Evolutionary conservation across 306 rosid species (phyloP).

Genomic region (Mimosa pudica): DNA sequence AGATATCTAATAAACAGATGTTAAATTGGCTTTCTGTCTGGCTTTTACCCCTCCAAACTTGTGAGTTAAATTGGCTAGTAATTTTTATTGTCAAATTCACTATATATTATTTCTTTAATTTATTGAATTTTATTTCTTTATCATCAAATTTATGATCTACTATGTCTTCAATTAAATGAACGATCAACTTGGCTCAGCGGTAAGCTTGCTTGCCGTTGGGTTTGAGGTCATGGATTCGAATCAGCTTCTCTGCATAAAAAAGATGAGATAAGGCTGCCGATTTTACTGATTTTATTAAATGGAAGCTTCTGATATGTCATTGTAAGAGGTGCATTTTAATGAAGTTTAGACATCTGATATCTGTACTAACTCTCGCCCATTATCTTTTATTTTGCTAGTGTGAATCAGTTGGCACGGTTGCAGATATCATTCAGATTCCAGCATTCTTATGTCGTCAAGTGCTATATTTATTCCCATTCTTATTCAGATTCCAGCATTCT

Average conservation of each 20-base stretch:
- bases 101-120: too few species aligned
- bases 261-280: slow-evolving; percentile 2
- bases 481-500: slow-evolving; percentile 96
- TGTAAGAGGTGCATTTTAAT: background rate
- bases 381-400: slow-evolving; percentile 57
- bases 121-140: too few species aligned
- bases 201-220: too few species aligned
- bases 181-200: too few species aligned
- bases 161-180: too few species aligned
- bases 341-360: slow-evolving; percentile 27
- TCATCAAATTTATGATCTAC: too few species aligned
- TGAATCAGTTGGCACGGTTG: slow-evolving; percentile 91
- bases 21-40: background rate
- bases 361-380: slow-evolving; percentile 11
- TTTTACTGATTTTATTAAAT: slow-evolving; percentile 15
- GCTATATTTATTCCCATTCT: background rate
- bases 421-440: slow-evolving; percentile 95
- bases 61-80: slow-evolving; percentile 4
- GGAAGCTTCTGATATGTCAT: slow-evolving; percentile 11
- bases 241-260: background rate
- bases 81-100: slow-evolving; percentile 8
- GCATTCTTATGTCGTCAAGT: slow-evolving; percentile 97
- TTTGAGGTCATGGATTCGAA: too few species aligned
- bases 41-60: slow-evolving; percentile 8
- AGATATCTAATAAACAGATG: background rate